Base-by-base conservation (phyloP, 2,329 filamentous ascomycete species). In the Apiospora koreana region DNA sequence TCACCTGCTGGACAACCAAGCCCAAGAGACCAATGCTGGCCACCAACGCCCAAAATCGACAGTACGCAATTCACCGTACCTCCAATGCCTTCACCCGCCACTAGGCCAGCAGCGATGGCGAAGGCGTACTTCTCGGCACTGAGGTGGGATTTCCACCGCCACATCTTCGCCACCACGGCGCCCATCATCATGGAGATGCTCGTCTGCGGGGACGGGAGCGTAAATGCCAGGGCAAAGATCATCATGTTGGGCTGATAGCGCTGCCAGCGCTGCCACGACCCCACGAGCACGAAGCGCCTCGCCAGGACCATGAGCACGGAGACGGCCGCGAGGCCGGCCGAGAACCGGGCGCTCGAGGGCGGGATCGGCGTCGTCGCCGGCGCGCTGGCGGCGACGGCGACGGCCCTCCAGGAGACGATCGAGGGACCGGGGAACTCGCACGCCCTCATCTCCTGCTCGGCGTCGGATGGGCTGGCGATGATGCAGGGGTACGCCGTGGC, bases 401-500 rank as follows among this genome's bases (percentile, higher is more conserved):
- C n/a, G n/a, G n/a, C n/a, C n/a, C n/a, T n/a, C n/a, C n/a, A n/a
- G n/a, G n/a, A n/a, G n/a, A n/a, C n/a, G n/a, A n/a, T n/a, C n/a
- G 81, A 83, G 25, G 88, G 88, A 70, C 91, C 88, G 7, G 83
- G 84, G 77, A 90, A 85, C 0, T 77, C 79, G 1, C 87, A 86
- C 72, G 88, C 84, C 0, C 88, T 91, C 71, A 90, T 88, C n/a
- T 88, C 89, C 71, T 86, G 80, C 1, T 91, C 89, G 9, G 92
- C 88, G 7, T 84, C 80, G 1, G 80, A 81, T 1, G 81, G 77
- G 23, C 80, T 73, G 71, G 86, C 81, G 76, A 89, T 85, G 74
- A 93, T 90, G 77, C 91, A 93, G 0, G 90, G 91, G 78, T 93
- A 93, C 0, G 91, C 91, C 7, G 86, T 85, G 73, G 88, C 86